These are phyloP conservation scores for Papilionanthe hybrid DNA, from an alignment of 116 monocot species.

Conservation along the genomic window DNA sequence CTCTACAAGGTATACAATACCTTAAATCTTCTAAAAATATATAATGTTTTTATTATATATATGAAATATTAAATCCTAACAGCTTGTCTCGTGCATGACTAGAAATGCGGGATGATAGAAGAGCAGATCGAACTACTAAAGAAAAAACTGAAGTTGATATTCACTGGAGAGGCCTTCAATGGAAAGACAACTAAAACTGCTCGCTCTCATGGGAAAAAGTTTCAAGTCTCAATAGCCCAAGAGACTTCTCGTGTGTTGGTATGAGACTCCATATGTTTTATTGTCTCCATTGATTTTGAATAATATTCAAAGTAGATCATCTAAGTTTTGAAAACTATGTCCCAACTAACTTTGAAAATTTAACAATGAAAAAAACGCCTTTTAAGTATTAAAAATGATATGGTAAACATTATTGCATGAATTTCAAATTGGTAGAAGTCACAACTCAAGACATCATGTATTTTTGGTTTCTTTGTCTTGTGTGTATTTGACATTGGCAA, in stretches of 20 bases:
- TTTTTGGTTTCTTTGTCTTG: too few relatives aligned
- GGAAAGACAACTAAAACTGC: conserved; percentile 14
- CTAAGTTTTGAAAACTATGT: too few relatives aligned
- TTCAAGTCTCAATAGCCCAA: conserved; percentile 16
- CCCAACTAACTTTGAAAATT: too few relatives aligned
- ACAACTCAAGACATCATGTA: too few relatives aligned
- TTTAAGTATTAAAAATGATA: too few relatives aligned
- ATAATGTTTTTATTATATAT: neutral
- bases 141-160: conserved; percentile 5
- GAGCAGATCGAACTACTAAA: conserved; percentile 11
- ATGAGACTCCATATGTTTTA: neutral
- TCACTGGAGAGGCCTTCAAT: conserved; percentile 16
- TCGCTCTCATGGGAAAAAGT: conserved; percentile 16
- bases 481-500: too few relatives aligned
- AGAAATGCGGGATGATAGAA: conserved; percentile 10
- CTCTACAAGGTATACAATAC: conserved; percentile 12
- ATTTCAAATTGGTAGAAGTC: too few relatives aligned
- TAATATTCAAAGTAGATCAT: too few relatives aligned
- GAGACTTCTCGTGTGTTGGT: conserved; percentile 12
- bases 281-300: too few relatives aligned
- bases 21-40: neutral
- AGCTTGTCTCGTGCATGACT: neutral
- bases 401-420: too few relatives aligned
- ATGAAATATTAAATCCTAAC: neutral
- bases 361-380: too few relatives aligned